These are phyloP conservation scores for Plasmodium vinckei DNA, from an alignment of 169 alveolate species.

Conservation along the genomic window DNA sequence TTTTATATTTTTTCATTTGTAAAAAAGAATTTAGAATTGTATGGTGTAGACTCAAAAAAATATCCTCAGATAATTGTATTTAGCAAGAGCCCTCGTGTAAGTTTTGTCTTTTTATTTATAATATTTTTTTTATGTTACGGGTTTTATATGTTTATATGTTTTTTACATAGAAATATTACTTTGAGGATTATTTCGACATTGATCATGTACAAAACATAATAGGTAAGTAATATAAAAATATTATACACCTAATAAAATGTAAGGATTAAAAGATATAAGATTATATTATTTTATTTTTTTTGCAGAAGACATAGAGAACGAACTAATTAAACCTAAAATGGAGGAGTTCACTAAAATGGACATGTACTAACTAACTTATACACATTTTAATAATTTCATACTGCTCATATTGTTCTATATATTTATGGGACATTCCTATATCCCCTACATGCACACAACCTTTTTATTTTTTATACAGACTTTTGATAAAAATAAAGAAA, in stretches of 20 bases:
- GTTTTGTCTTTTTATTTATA: not conserved
- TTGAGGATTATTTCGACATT: conserved; percentile 31
- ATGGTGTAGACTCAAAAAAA: conserved; percentile 34
- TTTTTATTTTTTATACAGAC: conserved; percentile 10
- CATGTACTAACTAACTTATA: not conserved
- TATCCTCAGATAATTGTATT: conserved; percentile 56
- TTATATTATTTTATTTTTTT: not conserved
- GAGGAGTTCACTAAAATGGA: conserved; percentile 28
- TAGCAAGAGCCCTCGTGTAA: conserved; percentile 63
- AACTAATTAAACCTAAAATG: conserved; percentile 17
- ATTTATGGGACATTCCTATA: not conserved
- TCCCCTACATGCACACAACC: not conserved
- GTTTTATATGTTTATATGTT: not conserved
- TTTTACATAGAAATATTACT: conserved; percentile 33
- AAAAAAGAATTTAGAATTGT: conserved; percentile 44
- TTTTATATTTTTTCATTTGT: not conserved
- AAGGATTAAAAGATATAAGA: no score
- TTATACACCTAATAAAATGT: not conserved
- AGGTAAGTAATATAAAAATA: conserved; percentile 1
- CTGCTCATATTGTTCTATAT: not conserved
- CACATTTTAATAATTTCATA: not conserved
- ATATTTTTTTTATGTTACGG: not conserved
- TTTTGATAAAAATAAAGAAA: conserved; percentile 9
- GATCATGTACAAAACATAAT: conserved; percentile 23
- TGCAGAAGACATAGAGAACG: conserved; percentile 24